Conservation (phyloP, 106 monocot genomes). For the Acanthochlamys bracteata region DNA sequence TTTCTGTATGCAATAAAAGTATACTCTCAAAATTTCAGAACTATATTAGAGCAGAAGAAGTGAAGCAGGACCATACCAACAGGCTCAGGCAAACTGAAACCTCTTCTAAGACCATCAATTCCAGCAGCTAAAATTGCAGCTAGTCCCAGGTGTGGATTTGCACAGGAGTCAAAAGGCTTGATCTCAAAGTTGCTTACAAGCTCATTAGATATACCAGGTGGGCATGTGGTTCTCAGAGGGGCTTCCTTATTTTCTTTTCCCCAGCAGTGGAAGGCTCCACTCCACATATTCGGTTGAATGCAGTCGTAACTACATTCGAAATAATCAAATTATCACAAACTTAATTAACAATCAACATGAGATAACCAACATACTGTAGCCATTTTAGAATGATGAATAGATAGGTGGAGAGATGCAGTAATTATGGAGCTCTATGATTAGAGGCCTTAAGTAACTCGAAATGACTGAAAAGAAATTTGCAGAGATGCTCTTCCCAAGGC, state of each 20-base stretch:
- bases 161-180: conserved; percentile 91
- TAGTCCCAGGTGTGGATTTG: conserved; percentile 83
- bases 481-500: too few relatives aligned
- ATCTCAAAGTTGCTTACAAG: conserved; percentile 92
- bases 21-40: too few relatives aligned
- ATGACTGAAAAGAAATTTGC: too few relatives aligned
- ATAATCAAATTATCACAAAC: too few relatives aligned
- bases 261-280: conserved; percentile 96
- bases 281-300: conserved; percentile 92
- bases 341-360: too few relatives aligned
- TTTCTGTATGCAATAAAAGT: too few relatives aligned
- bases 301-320: conserved; percentile 64
- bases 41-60: background rate
- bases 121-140: conserved; percentile 81
- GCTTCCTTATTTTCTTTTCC: conserved; percentile 97
- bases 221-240: conserved; percentile 77
- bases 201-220: conserved; percentile 62
- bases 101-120: conserved; percentile 80
- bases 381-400: too few relatives aligned
- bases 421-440: too few relatives aligned
- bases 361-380: too few relatives aligned
- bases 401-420: too few relatives aligned
- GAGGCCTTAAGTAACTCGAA: too few relatives aligned
- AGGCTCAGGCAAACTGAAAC: conserved; percentile 64
- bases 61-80: conserved; percentile 36